A percentile compares a stretch with the other conserved stretches of the same genome.
Conservation (phyloP, 768 basidiomycete genomes). For the Termitomyces sp. region DNA sequence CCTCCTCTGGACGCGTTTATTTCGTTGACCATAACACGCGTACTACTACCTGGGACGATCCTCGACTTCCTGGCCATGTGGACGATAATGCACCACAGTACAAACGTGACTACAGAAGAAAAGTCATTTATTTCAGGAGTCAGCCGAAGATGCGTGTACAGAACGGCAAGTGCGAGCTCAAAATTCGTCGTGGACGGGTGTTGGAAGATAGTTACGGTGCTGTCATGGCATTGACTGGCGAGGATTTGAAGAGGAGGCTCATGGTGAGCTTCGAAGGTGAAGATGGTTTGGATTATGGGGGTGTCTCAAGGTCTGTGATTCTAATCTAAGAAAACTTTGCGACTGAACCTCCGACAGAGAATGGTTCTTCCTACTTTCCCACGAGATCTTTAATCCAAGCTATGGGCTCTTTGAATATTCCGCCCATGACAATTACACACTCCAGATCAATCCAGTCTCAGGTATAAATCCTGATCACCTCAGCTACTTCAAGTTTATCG, state of each 20-base stretch:
- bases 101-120: slow-evolving; percentile 88
- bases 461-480: slow-evolving; percentile 74
- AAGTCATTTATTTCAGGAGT: slow-evolving; percentile 88
- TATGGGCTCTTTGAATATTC: slow-evolving; percentile 84
- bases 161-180: slow-evolving; percentile 83
- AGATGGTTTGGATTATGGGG: slow-evolving; percentile 76
- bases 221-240: slow-evolving; percentile 75
- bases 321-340: background rate
- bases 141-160: slow-evolving; percentile 79
- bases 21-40: slow-evolving; percentile 91
- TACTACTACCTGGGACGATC: slow-evolving; percentile 93
- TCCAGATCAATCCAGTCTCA: slow-evolving; percentile 75
- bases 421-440: slow-evolving; percentile 73
- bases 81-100: slow-evolving; percentile 93
- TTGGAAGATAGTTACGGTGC: slow-evolving; percentile 85
- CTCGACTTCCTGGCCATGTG: slow-evolving; percentile 74
- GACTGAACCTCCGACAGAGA: slow-evolving; percentile 41
- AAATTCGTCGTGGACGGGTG: slow-evolving; percentile 73
- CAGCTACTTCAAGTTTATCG: slow-evolving; percentile 81
- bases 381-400: slow-evolving; percentile 78
- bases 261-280: slow-evolving; percentile 78
- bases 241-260: slow-evolving; percentile 64
- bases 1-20: slow-evolving; percentile 79
- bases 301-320: slow-evolving; percentile 55
- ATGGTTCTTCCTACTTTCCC: slow-evolving; percentile 84